Evolutionary conservation across 2,329 filamentous ascomycete genomes (phyloP), one percentile per base, ranked within the genome.

Genomic region (Teratosphaeria gauchensis): DNA sequence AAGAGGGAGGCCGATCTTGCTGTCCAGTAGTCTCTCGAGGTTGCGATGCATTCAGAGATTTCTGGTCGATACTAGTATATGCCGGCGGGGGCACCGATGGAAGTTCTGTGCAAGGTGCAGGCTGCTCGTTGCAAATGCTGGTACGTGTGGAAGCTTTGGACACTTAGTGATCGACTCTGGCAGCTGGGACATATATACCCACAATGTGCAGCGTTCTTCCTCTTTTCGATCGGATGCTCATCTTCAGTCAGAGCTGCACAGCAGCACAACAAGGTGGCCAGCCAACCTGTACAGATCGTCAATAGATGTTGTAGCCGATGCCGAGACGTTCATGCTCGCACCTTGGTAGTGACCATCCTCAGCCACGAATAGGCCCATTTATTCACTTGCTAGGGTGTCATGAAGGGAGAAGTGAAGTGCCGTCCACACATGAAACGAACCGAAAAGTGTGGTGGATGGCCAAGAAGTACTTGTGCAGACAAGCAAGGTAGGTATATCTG

Each of bases 221-320:
- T 53, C 52, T 58, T 66, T 46, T 66, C 66, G 2, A 54, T 54
- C 1, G 64, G 63, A 54, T 63, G 57, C 55, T 70, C 69, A 42
- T 71, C 69, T 33, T 69, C 68, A 21, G 58, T 63, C 12, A 69
- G 59, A 31, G 66, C 66, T 53, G 66, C 66, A 53, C 66, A 68
- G 66, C 68, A 71, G 63, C 69, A 70, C 31, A 71, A 59, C 55
- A 71, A 66, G 64, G 67, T 63, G 67, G 69, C 69, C 69, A 69
- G 68, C 69, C 68, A 69, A 53, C 32, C 52, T 35, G 52, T 30
- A 21, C 11, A 7, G 24, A 21, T 48, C n/a, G 19, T 48, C n/a
- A 48, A 48, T 8, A 5, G 16, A 19, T 19, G 19, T 21, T 32
- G 4, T 3, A 53, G 16, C 52, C 16, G 2, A 14, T 30, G 2